Evolutionary conservation across 225 moss, liverwort and hornwort species (phyloP).

Genomic region (Ulota crispa): DNA sequence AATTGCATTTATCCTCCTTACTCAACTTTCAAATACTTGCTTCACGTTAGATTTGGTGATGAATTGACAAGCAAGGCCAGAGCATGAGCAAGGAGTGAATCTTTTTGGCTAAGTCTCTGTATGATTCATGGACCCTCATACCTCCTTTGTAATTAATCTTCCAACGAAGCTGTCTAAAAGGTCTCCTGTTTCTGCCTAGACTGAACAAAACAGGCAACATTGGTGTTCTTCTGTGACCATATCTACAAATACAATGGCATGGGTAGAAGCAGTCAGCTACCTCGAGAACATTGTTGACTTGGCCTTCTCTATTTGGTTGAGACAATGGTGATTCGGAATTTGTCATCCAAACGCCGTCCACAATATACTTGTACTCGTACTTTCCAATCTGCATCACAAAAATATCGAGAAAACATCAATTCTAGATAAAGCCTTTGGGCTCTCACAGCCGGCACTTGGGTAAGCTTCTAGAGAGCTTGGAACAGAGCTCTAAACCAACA

Average conservation of each 20-base stretch:
- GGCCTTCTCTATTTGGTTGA: slow-evolving; percentile 73
- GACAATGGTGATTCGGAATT: slow-evolving; percentile 68
- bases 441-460: too few species aligned
- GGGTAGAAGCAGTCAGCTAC: slow-evolving; percentile 27
- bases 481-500: too few species aligned
- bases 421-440: neutral
- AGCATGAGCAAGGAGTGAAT: too few species aligned
- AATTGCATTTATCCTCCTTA: too few species aligned
- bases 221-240: neutral
- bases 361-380: slow-evolving; percentile 82
- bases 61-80: too few species aligned
- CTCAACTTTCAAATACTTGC: too few species aligned
- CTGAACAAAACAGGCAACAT: neutral
- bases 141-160: too few species aligned
- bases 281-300: slow-evolving; percentile 88
- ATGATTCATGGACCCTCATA: too few species aligned
- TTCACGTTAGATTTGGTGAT: too few species aligned
- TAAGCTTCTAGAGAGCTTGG: too few species aligned
- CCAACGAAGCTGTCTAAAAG: neutral
- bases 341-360: slow-evolving; percentile 81
- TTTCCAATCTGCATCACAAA: slow-evolving; percentile 59
- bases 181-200: neutral
- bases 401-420: neutral
- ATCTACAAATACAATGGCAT: neutral
- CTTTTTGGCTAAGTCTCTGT: too few species aligned